phyloP scores from a whole-genome alignment of 202 grass and related monocot genomes.

The Alloteropsis angusta region DNA sequence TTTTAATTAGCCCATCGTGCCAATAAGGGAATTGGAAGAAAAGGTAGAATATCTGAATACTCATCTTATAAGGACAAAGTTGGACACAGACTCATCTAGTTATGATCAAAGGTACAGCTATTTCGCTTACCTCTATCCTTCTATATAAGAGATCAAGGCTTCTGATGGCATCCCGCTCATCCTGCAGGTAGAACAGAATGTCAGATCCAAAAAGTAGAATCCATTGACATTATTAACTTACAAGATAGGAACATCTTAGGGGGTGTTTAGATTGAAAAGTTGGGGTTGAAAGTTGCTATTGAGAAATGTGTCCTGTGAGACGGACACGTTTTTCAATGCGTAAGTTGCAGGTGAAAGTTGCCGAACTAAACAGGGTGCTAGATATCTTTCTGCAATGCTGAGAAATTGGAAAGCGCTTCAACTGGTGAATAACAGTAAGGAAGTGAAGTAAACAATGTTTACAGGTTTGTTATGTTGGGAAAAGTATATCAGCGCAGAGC shows the following conservation, averaged over 20 bases:
- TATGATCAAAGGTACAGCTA: not conserved
- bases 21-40: not conserved
- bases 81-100: not conserved
- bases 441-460: constrained; percentile 1
- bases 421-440: not conserved
- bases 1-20: constrained; percentile 15
- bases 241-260: constrained; percentile 3
- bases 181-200: constrained; percentile 35
- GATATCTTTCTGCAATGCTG: not conserved
- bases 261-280: too few species aligned
- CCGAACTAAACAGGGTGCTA: too few species aligned
- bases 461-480: too few species aligned
- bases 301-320: too few species aligned
- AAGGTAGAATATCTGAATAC: constrained; percentile 5
- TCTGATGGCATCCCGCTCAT: constrained; percentile 81
- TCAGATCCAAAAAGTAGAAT: constrained; percentile 12
- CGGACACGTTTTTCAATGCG: too few species aligned
- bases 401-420: not conserved
- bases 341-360: too few species aligned
- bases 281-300: too few species aligned
- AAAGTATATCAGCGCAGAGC: too few species aligned
- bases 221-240: constrained; percentile 6
- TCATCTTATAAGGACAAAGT: not conserved
- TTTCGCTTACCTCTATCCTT: constrained; percentile 56
- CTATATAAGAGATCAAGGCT: constrained; percentile 92